Percentiles rank a stretch among this genome's conserved stretches.
These are phyloP conservation scores for Stentor roeselii DNA, from an alignment of 73 alveolate genomes.

Conservation along the genomic window DNA sequence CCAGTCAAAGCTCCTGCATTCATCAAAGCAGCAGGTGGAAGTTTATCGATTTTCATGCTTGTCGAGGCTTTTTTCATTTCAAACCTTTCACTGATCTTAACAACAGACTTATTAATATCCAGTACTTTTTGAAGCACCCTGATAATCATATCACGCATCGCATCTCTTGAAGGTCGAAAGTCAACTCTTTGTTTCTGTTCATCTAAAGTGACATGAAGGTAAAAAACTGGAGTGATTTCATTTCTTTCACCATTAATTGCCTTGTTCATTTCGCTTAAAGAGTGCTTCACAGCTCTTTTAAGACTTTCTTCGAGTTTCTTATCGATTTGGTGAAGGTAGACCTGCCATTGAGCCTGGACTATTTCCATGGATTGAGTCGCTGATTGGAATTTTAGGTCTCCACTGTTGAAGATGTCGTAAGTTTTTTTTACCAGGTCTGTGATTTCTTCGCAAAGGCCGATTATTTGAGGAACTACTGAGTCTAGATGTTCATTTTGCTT, in stretches of 20 bases:
- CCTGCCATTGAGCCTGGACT: conserved; percentile 40
- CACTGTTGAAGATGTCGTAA: conserved; percentile 60
- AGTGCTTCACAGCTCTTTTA: conserved; percentile 86
- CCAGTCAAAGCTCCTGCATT: neutral
- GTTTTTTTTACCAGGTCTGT: conserved; percentile 64
- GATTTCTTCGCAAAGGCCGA: conserved; percentile 60
- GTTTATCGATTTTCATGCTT: neutral
- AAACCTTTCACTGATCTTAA: neutral
- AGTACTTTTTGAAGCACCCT: neutral
- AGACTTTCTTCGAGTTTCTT: conserved; percentile 75
- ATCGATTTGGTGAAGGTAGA: conserved; percentile 64
- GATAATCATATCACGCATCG: conserved; percentile 42
- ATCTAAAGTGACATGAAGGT: conserved; percentile 44
- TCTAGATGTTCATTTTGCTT: conserved; percentile 70
- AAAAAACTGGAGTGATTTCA: conserved; percentile 47
- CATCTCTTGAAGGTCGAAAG: conserved; percentile 41
- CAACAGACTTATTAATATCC: conserved; percentile 4
- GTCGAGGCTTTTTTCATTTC: neutral
- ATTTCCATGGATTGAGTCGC: conserved; percentile 14
- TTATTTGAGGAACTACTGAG: conserved; percentile 48
- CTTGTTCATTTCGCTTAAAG: conserved; percentile 73
- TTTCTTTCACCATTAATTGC: conserved; percentile 75
- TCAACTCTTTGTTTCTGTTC: conserved; percentile 33
- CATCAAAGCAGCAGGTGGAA: neutral
- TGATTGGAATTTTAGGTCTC: conserved; percentile 24